A percentile compares a stretch with the other conserved stretches of the same genome.
Conservation (phyloP, 2,329 filamentous ascomycete genomes). For the Lasiodiplodia sp. region DNA sequence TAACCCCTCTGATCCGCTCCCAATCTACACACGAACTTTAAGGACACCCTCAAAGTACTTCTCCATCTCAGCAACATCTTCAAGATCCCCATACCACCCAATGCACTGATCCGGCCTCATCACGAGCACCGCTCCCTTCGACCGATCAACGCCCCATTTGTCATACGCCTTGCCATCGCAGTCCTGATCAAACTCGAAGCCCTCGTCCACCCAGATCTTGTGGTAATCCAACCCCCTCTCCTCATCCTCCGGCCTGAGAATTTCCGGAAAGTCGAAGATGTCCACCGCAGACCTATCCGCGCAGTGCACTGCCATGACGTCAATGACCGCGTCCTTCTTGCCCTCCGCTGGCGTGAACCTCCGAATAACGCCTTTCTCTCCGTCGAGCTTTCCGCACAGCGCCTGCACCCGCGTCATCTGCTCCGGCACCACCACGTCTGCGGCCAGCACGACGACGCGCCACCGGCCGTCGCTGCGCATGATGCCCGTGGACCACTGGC, state of each 20-base stretch:
- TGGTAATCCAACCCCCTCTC: not conserved
- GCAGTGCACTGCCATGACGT: not conserved
- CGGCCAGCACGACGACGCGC: not conserved
- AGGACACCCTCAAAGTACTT: not conserved
- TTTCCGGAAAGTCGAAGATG: not conserved
- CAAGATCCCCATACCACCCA: conserved; percentile 10
- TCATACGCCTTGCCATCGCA: not conserved
- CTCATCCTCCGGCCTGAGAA: not conserved
- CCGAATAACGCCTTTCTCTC: too few species aligned
- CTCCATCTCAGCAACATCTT: conserved; percentile 15
- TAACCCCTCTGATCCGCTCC: too few species aligned
- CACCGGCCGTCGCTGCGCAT: conserved; percentile 1
- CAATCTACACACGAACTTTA: not conserved
- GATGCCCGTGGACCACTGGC: not conserved
- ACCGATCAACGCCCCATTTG: not conserved
- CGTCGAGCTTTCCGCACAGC: not conserved
- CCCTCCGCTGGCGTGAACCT: not conserved
- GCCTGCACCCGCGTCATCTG: not conserved
- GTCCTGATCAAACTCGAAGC: conserved; percentile 15
- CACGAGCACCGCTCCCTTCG: not conserved
- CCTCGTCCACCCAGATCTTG: conserved; percentile 8
- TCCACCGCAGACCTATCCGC: not conserved
- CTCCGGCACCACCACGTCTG: not conserved
- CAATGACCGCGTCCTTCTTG: not conserved
- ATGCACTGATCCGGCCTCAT: conserved; percentile 18